phyloP scores from a whole-genome alignment of 176 grass and related monocot genomes.

The Cenchrus purpureus region DNA sequence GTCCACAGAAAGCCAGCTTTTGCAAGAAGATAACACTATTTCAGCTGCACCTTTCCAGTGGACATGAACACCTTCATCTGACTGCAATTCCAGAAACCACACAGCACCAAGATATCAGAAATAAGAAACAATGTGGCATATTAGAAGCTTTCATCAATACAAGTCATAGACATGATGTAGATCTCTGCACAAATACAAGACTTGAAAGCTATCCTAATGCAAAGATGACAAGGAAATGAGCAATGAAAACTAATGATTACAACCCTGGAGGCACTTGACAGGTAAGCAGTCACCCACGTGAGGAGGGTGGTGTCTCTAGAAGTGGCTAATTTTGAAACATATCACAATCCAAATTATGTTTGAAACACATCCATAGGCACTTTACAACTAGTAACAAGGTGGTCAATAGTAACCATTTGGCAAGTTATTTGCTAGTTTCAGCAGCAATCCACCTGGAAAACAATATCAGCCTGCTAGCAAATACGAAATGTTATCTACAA shows the following conservation, averaged over 20 bases:
- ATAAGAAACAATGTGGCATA: slow-evolving; percentile 5
- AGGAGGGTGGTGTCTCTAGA: neutral
- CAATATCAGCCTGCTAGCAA: neutral
- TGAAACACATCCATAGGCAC: neutral
- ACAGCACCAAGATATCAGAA: slow-evolving; percentile 35
- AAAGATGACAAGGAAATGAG: slow-evolving; percentile 30
- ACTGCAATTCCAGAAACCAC: slow-evolving; percentile 57
- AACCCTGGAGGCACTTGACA: slow-evolving; percentile 22
- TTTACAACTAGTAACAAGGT: slow-evolving; percentile 12
- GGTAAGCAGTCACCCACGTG: neutral
- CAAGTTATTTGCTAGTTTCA: neutral
- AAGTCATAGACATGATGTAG: slow-evolving; percentile 8
- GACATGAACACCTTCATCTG: slow-evolving; percentile 63
- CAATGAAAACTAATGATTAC: neutral
- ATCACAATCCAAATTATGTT: neutral
- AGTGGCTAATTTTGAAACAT: neutral
- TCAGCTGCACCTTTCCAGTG: slow-evolving; percentile 99
- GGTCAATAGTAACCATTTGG: neutral
- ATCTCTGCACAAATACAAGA: slow-evolving; percentile 29
- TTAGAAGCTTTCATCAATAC: slow-evolving; percentile 14
- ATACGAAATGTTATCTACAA: neutral
- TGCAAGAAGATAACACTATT: slow-evolving; percentile 82
- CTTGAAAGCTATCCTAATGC: neutral
- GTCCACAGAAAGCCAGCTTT: slow-evolving; percentile 70
- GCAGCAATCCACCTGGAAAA: neutral